phyloP scores from a whole-genome alignment of 2,329 filamentous ascomycete species.

The Trichoderma cornu-damae region DNA sequence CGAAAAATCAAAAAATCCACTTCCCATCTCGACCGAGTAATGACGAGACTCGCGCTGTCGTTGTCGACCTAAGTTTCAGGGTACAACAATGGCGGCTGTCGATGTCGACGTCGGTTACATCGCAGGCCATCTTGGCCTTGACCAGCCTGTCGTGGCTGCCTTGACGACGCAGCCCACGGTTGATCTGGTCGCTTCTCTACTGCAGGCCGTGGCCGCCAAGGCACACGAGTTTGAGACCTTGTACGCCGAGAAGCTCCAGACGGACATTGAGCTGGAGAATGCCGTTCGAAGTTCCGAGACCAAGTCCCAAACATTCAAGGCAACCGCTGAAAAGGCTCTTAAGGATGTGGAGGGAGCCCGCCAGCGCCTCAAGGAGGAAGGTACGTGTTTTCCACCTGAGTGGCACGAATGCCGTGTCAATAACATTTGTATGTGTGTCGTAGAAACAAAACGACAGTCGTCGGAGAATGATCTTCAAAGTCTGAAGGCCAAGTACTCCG shows the following conservation, averaged over 20 bases:
- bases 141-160: conserved; percentile 57
- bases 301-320: conserved; percentile 75
- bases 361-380: conserved; percentile 75
- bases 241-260: conserved; percentile 79
- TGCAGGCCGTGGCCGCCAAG: conserved; percentile 70
- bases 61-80: conserved; percentile 13
- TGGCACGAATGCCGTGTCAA: not conserved
- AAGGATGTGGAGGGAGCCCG: conserved; percentile 79
- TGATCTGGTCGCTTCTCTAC: conserved; percentile 70
- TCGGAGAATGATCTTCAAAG: conserved; percentile 71
- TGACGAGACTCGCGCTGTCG: conserved; percentile 16
- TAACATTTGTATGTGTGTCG: not conserved
- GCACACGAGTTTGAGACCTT: conserved; percentile 77
- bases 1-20: not conserved
- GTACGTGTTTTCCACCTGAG: conserved; percentile 43
- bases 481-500: conserved; percentile 18
- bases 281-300: conserved; percentile 78
- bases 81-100: conserved; percentile 38
- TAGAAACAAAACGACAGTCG: conserved; percentile 69
- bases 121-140: conserved; percentile 64
- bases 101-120: conserved; percentile 66
- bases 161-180: conserved; percentile 64
- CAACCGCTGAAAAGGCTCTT: conserved; percentile 73
- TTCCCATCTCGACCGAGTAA: conserved; percentile 6
- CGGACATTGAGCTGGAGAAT: conserved; percentile 91